Conservation (phyloP, 2,329 filamentous ascomycete genomes). For the Claviceps fusiformis region DNA sequence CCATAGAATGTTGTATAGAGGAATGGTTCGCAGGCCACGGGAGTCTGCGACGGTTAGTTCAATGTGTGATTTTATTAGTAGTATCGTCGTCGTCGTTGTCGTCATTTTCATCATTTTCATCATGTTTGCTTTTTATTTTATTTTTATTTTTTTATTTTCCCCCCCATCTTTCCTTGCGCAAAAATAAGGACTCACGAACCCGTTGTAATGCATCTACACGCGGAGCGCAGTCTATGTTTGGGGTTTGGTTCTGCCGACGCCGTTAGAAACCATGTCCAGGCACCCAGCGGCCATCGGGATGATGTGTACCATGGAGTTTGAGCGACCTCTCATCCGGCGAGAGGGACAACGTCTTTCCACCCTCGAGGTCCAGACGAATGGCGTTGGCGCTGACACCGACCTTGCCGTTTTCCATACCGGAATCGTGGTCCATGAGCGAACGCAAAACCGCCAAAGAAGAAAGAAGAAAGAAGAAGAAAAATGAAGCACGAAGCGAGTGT, state of each 20-base stretch:
- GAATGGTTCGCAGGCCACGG: slow-evolving; percentile 33
- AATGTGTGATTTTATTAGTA: not conserved
- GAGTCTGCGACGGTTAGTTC: slow-evolving; percentile 9
- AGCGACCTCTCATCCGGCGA: slow-evolving; percentile 17
- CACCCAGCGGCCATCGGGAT: not conserved
- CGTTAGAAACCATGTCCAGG: not conserved
- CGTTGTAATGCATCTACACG: slow-evolving; percentile 5
- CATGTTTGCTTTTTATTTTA: too few relatives aligned
- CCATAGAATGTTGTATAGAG: slow-evolving; percentile 77
- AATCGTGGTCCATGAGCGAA: not conserved
- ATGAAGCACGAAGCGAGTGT: too few relatives aligned
- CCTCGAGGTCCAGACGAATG: slow-evolving; percentile 17
- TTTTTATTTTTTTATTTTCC: not conserved
- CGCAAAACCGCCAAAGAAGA: too few relatives aligned
- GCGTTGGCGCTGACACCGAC: slow-evolving; percentile 7
- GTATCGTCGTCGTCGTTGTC: too few relatives aligned
- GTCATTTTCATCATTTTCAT: too few relatives aligned
- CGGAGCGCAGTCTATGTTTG: slow-evolving; percentile 4
- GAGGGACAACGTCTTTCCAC: slow-evolving; percentile 17
- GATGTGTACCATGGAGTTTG: slow-evolving; percentile 20
- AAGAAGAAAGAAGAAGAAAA: too few relatives aligned
- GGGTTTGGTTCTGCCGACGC: slow-evolving; percentile 1
- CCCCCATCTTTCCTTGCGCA: not conserved
- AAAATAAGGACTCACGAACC: slow-evolving; percentile 1
- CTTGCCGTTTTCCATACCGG: slow-evolving; percentile 9